phyloP scores from a whole-genome alignment of 192 early-diverging fungal species.

The Rhizophagus clarus region DNA sequence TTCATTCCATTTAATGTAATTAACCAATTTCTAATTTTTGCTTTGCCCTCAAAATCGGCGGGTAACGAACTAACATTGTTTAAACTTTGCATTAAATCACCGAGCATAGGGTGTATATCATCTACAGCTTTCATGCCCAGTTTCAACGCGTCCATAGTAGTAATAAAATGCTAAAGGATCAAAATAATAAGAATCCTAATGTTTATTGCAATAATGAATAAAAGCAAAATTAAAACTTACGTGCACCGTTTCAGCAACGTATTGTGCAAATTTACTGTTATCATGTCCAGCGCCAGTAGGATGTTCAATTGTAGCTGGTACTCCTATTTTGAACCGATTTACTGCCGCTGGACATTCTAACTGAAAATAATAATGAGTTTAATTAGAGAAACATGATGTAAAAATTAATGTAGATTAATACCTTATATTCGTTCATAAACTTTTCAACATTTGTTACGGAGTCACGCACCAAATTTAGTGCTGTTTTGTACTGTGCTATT shows the following conservation, averaged over 20 bases:
- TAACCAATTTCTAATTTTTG: constrained; percentile 86
- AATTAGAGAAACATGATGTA: background rate
- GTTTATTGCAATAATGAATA: background rate
- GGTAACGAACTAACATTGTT: constrained; percentile 81
- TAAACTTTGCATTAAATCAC: constrained; percentile 84
- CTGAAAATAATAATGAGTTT: constrained; percentile 36
- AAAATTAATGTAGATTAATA: constrained; percentile 20
- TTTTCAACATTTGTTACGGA: constrained; percentile 65
- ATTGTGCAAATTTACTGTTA: constrained; percentile 67
- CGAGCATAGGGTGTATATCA: constrained; percentile 85
- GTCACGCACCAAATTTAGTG: constrained; percentile 64
- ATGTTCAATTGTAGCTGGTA: constrained; percentile 95
- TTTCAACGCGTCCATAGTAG: constrained; percentile 86
- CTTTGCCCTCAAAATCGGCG: constrained; percentile 78
- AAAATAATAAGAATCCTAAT: background rate
- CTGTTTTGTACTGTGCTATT: constrained; percentile 90
- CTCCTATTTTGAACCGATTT: constrained; percentile 89
- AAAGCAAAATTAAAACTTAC: constrained; percentile 34
- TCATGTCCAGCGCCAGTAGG: constrained; percentile 53
- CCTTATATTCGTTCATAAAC: constrained; percentile 83
- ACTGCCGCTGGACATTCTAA: constrained; percentile 85
- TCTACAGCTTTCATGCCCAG: constrained; percentile 86
- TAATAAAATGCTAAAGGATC: constrained; percentile 78
- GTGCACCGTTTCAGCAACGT: constrained; percentile 77
- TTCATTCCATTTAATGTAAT: constrained; percentile 91